Evolutionary conservation across 768 basidiomycete species (phyloP).

Genomic region (Russula vinacea): DNA sequence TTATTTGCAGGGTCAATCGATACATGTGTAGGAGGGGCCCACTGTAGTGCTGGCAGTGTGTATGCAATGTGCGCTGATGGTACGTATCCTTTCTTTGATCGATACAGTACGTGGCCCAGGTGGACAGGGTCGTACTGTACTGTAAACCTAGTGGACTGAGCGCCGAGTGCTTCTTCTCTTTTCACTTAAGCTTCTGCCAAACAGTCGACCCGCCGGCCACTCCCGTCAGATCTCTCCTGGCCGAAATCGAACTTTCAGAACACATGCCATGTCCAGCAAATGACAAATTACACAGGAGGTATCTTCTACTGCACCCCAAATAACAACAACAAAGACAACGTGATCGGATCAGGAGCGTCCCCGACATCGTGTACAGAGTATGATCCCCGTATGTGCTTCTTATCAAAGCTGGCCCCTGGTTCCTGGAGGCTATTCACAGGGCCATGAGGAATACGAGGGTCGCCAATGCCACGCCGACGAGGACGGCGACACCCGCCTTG

Average conservation of each 20-base stretch:
- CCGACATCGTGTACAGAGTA: background rate
- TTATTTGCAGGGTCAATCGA: too few species aligned
- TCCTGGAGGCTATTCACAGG: conserved; percentile 15
- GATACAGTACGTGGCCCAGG: too few species aligned
- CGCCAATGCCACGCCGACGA: background rate
- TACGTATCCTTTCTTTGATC: too few species aligned
- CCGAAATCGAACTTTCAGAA: background rate
- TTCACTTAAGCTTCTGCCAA: too few species aligned
- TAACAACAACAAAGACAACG: background rate
- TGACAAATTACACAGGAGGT: background rate
- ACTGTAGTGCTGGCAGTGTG: too few species aligned
- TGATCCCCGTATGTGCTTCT: background rate
- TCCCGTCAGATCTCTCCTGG: background rate
- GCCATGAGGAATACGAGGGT: conserved; percentile 5
- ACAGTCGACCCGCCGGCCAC: background rate
- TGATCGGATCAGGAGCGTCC: conserved; percentile 1
- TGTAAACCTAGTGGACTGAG: too few species aligned
- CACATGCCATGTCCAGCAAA: background rate
- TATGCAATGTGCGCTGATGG: too few species aligned
- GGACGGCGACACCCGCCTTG: background rate
- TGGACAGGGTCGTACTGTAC: too few species aligned
- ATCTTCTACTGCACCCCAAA: background rate
- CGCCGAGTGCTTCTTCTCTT: too few species aligned
- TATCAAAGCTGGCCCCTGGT: background rate
- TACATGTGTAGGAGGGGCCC: too few species aligned